phyloP scores from a whole-genome alignment of 1,284 basidiomycete species.

The Inonotus hispidus region DNA sequence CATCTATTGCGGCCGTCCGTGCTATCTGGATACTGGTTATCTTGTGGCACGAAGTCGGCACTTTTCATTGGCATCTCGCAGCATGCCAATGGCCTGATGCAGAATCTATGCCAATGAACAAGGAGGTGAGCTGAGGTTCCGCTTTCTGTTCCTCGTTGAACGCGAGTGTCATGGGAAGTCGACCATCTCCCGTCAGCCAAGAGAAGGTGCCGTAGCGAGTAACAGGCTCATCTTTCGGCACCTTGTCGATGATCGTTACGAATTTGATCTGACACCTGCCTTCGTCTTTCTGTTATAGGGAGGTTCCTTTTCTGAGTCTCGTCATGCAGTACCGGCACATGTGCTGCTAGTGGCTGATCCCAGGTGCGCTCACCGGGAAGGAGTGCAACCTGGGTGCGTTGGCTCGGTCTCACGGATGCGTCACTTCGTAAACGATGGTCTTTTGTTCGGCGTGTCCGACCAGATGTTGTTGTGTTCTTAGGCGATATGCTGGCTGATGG shows the following conservation, averaged over 20 bases:
- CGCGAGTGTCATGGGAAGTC: not conserved
- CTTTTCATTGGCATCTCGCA: constrained; percentile 44
- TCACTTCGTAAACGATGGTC: constrained; percentile 77
- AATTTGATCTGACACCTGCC: not conserved
- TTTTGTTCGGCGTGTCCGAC: not conserved
- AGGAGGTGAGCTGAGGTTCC: not conserved
- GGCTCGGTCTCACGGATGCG: constrained; percentile 55
- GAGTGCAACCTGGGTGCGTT: constrained; percentile 36
- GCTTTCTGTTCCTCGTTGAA: not conserved
- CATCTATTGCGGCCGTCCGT: constrained; percentile 31
- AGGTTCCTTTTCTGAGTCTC: not conserved
- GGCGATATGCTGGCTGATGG: constrained; percentile 78
- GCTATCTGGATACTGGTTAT: constrained; percentile 55
- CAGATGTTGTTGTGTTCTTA: constrained; percentile 69
- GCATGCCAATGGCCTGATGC: constrained; percentile 50
- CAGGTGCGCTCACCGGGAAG: constrained; percentile 54
- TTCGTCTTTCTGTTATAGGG: not conserved
- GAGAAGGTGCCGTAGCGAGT: not conserved
- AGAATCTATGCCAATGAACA: not conserved
- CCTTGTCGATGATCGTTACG: not conserved
- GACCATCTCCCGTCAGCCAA: not conserved
- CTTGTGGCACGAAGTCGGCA: constrained; percentile 67
- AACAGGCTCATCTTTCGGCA: not conserved
- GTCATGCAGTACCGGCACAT: constrained; percentile 29
- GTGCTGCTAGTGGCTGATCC: constrained; percentile 77